Evolutionary conservation across 345 rosid genomes (phyloP).

Genomic region (Eucalyptus fibrosa): DNA sequence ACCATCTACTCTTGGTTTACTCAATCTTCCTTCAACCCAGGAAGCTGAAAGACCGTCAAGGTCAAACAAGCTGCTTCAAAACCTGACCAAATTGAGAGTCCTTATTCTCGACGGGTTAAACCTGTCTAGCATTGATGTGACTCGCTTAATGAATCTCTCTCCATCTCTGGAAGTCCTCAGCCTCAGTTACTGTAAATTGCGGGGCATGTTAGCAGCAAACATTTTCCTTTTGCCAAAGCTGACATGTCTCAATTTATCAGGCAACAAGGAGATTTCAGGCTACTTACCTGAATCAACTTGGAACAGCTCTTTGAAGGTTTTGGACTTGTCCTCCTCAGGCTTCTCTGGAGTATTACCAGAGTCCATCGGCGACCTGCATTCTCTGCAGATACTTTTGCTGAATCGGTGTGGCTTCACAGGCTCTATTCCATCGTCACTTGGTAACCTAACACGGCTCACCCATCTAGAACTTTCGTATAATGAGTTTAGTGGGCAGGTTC

Average conservation of each 20-base stretch:
- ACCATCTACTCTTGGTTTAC: neutral
- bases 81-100: neutral
- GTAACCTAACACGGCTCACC: slow-evolving; percentile 10
- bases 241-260: neutral
- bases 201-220: neutral
- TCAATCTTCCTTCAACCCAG: neutral
- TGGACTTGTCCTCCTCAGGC: neutral
- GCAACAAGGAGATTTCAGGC: neutral
- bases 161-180: neutral
- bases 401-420: neutral
- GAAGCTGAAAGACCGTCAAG: neutral
- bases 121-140: neutral
- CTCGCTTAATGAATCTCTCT: neutral
- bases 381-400: neutral
- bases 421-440: slow-evolving; percentile 6
- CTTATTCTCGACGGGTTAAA: neutral
- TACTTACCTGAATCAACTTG: neutral
- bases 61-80: neutral
- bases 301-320: neutral
- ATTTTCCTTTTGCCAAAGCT: neutral
- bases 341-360: slow-evolving; percentile 1
- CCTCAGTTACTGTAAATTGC: neutral
- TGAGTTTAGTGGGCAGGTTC: neutral
- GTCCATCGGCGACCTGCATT: neutral
- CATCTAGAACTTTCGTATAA: neutral